Evolutionary conservation across 1,139 yeast species (phyloP).

Genomic region (Arxiozyma telluris): DNA sequence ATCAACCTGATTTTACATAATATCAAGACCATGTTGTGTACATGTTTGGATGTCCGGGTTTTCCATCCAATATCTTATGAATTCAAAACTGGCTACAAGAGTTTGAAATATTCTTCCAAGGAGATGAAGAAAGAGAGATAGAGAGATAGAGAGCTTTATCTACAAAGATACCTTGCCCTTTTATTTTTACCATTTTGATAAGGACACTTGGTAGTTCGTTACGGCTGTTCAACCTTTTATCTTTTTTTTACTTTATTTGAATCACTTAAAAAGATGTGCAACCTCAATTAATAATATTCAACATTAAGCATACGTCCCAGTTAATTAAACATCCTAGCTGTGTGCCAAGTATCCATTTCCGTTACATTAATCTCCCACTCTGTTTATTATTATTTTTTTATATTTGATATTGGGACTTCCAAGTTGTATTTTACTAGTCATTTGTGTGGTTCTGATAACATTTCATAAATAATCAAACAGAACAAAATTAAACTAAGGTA

Average conservation of each 20-base stretch:
- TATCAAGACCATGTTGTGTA: too few species aligned
- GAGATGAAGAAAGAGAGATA: neutral
- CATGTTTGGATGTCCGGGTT: neutral
- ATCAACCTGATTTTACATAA: neutral
- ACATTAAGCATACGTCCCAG: neutral
- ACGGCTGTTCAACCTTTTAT: too few species aligned
- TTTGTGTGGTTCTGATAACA: too few species aligned
- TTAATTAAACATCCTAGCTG: too few species aligned
- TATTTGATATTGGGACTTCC: neutral
- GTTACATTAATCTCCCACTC: neutral
- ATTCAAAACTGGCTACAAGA: neutral
- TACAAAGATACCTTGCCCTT: neutral
- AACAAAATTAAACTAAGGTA: neutral
- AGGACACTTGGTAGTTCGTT: neutral
- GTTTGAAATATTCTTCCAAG: neutral
- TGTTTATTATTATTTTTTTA: neutral
- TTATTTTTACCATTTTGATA: too few species aligned
- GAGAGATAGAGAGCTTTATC: too few species aligned
- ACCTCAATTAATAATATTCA: neutral
- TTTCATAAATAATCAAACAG: too few species aligned
- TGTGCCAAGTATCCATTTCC: neutral
- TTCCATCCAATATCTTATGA: neutral
- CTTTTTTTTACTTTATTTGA: too few species aligned
- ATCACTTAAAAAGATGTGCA: neutral
- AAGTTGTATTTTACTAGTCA: neutral